phyloP scores from a whole-genome alignment of 108 stramenopile genomes.

The Stephanodiscus triporus region DNA sequence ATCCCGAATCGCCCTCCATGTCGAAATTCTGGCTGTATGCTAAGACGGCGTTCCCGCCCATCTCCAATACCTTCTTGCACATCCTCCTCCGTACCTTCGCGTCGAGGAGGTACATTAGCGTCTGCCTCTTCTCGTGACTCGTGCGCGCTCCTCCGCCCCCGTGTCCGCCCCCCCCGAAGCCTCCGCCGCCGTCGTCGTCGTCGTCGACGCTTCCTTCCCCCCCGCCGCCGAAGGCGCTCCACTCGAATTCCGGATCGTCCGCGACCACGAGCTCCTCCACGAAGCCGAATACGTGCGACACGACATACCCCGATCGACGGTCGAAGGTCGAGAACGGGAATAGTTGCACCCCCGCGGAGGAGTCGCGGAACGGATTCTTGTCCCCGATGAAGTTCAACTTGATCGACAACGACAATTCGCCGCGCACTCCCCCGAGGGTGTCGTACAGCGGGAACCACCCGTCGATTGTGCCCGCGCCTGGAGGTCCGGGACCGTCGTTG shows the following conservation, averaged over 20 bases:
- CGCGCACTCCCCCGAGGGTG: conserved; percentile 91
- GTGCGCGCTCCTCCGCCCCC: conserved; percentile 47
- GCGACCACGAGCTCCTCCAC: conserved; percentile 98
- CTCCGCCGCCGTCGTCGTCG: not conserved
- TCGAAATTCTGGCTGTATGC: conserved; percentile 93
- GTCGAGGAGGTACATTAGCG: conserved; percentile 88
- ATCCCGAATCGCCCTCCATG: conserved; percentile 96
- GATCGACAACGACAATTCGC: conserved; percentile 84
- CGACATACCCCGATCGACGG: conserved; percentile 71
- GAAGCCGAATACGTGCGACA: conserved; percentile 90
- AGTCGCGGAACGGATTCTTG: conserved; percentile 94
- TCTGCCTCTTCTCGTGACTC: conserved; percentile 92
- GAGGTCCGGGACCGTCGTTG: too few relatives aligned
- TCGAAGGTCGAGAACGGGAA: conserved; percentile 92
- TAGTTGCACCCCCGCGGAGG: conserved; percentile 94
- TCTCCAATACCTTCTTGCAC: conserved; percentile 89
- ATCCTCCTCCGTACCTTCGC: conserved; percentile 89
- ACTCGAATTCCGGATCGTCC: conserved; percentile 96
- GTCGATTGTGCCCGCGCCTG: conserved; percentile 63
- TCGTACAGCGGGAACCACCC: conserved; percentile 98
- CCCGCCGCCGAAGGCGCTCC: conserved; percentile 51
- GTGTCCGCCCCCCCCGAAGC: too few relatives aligned
- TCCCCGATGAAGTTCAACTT: conserved; percentile 95
- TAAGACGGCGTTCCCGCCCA: conserved; percentile 93
- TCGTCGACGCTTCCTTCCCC: not conserved